phyloP scores from a whole-genome alignment of 2,329 filamentous ascomycete genomes.

The Onygena corvina region DNA sequence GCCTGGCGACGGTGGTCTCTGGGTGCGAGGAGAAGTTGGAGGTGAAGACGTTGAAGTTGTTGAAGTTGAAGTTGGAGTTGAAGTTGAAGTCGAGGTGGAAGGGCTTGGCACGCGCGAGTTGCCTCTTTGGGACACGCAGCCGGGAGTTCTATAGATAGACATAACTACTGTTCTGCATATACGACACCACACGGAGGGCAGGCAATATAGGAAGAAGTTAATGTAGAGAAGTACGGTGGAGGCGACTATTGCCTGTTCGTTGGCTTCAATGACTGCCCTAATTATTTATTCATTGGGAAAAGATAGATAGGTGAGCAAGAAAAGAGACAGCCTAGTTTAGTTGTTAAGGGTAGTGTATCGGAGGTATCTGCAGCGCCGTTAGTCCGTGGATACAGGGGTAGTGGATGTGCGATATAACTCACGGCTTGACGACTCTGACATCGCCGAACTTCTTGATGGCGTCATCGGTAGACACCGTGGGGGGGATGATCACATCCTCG shows the following conservation, averaged over 20 bases:
- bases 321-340: conserved; percentile 8
- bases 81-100: conserved; percentile 4
- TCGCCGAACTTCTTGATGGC: conserved; percentile 80
- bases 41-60: neutral
- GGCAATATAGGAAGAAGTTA: neutral
- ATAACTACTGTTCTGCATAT: too few species aligned
- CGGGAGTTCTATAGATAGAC: too few species aligned
- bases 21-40: neutral
- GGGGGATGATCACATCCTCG: conserved; percentile 86
- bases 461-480: conserved; percentile 67
- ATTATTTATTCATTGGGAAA: neutral
- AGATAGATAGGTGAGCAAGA: neutral
- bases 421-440: conserved; percentile 49
- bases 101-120: conserved; percentile 1
- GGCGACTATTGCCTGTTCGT: too few species aligned
- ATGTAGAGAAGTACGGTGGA: neutral
- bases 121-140: neutral
- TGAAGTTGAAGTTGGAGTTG: neutral
- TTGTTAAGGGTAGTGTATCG: conserved; percentile 29
- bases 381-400: neutral
- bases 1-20: too few species aligned
- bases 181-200: neutral
- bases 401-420: conserved; percentile 15
- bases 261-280: too few species aligned
- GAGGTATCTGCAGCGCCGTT: conserved; percentile 23